These are phyloP conservation scores for Rhynchospora tenuis DNA, from an alignment of 176 grass and related monocot genomes.

Conservation along the genomic window DNA sequence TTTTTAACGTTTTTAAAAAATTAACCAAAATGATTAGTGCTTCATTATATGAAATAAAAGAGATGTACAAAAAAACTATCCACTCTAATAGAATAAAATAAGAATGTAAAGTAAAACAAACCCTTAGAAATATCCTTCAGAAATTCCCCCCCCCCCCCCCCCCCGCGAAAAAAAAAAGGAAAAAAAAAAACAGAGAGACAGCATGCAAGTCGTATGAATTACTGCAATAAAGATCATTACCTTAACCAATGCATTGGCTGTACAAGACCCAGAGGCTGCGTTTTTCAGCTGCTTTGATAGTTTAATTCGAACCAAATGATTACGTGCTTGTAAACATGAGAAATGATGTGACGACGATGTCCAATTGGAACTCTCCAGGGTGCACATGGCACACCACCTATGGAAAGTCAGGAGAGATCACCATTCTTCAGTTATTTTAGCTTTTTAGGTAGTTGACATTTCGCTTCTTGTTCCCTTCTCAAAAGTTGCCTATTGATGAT, in stretches of 20 bases:
- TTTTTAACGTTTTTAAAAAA: too few relatives aligned
- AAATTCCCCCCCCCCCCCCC: too few relatives aligned
- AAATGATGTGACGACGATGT: conserved; percentile 17
- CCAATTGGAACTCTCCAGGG: neutral
- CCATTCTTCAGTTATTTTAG: neutral
- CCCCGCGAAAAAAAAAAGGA: too few relatives aligned
- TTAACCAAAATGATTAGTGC: too few relatives aligned
- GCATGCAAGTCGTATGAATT: neutral
- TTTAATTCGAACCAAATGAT: conserved; percentile 8
- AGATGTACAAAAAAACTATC: too few relatives aligned
- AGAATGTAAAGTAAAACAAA: neutral
- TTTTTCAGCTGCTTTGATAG: neutral
- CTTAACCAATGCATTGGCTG: neutral
- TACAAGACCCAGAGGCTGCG: neutral
- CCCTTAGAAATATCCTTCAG: neutral
- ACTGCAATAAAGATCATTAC: neutral
- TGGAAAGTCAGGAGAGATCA: neutral
- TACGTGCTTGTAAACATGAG: neutral
- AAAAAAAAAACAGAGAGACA: neutral
- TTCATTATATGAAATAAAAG: too few relatives aligned
- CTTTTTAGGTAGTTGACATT: neutral
- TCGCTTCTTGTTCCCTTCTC: neutral
- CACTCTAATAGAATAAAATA: neutral
- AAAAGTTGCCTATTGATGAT: neutral
- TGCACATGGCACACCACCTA: neutral